Evolutionary conservation across 2,329 filamentous ascomycete genomes (phyloP), one percentile per base, ranked within the genome.

Genomic region (Escovopsis sp.): DNA sequence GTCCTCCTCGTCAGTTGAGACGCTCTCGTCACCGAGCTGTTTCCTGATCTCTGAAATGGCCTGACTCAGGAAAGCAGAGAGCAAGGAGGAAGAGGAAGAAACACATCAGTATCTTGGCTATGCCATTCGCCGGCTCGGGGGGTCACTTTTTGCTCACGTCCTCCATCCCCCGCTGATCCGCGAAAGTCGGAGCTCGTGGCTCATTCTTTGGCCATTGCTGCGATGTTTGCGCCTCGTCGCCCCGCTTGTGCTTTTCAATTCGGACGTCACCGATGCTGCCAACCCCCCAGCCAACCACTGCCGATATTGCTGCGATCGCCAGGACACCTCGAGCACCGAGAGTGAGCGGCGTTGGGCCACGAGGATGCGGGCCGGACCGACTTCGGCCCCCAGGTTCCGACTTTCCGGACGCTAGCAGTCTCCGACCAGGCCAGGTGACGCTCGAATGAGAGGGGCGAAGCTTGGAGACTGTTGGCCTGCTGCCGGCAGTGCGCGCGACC

Each of bases 1-100:
- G 43, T 77, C 72, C 12, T 79, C 74, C 0, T 70, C 62, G 37
- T 79, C 74, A 0, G 62, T 75, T 9, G 71, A 77, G 27, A 79
- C 69, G 31, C 73, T 65, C 40, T 76, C 71, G 33, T 71, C 63
- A 13, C 54, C 52, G 37, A 65, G 49, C 45, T 63, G 58, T 45
- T 58, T 53, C 7, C 65, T 65, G 37, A 79, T 76, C 42, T 72
- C 65, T 30, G 53, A 47, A 31, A 76, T 54, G 0, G 72, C 71
- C 72, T 75, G 40, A 6, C 4, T 7, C n/a, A n/a, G 14, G 31
- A n/a, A n/a, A n/a, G n/a, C n/a, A n/a, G n/a, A n/a, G n/a, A n/a
- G n/a, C n/a, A n/a, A n/a, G n/a, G n/a, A n/a, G n/a, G n/a, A n/a
- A n/a, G n/a, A n/a, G n/a, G n/a, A n/a, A n/a, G n/a, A n/a, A n/a